Base-by-base conservation (phyloP, 2,329 filamentous ascomycete species). In the Nannizziopsis barbatae region DNA sequence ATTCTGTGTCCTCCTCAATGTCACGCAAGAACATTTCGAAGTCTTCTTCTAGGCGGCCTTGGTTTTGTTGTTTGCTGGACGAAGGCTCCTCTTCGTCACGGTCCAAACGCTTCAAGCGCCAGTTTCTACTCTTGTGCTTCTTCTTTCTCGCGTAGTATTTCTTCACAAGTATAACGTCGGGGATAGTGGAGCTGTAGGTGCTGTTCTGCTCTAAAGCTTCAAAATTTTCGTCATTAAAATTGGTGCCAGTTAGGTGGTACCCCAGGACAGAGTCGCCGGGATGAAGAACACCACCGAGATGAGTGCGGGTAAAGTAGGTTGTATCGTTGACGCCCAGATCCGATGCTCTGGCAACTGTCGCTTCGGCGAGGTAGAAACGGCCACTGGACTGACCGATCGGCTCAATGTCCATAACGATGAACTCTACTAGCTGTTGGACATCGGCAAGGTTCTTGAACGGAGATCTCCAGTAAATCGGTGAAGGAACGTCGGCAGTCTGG, bases 11-110 rank as follows among this genome's bases (percentile, higher is more conserved):
- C 64, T 96, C 89, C 69, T 98, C 93, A 9, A 98, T 86, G 65
- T 98, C 92, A 40, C 84, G 83, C 73, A 98, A 71, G 79, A 98
- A 98, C 78, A 89, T 80, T 72, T 98, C 92, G 69, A 94, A 98
- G 68, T 98, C 92, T 56, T 83, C 79, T 63, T 96, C 89, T 72
- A 94, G 80, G 62, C 90, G 84, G 63, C 96, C 89, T 51, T 86
- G 75, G 70, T 95, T 87, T 72, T 86, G 49, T 27, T 53, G 49
- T 32, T 47, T 53, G 32, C 42, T 49, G 30, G 47, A 50, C 42
- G 47, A 18, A 5, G 56, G 59, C 43, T 66, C 63, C 56, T 95
- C 90, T 64, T 95, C 86, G 54, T 96, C 89, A 69, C 80, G 84
- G 56, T 76, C 77, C 85, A 98, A 90, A 61, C 92, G 87, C 79